These are phyloP conservation scores for Arthrobotrys entomopaga DNA, from an alignment of 2,329 filamentous ascomycete species.

Conservation along the genomic window DNA sequence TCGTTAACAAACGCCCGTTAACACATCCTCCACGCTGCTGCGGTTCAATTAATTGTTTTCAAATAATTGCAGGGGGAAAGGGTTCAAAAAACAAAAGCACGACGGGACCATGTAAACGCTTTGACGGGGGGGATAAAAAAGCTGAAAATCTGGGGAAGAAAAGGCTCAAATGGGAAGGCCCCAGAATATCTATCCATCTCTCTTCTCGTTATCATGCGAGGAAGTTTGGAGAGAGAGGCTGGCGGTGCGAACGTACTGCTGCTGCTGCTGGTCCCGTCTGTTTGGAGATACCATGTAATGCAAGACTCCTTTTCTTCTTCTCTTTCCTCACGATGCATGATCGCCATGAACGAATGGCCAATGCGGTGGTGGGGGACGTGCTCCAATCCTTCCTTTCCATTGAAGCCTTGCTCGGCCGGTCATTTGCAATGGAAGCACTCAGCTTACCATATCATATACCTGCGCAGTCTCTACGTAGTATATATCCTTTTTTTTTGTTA, in stretches of 20 bases:
- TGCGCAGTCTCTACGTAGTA: conserved; percentile 21
- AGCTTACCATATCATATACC: conserved; percentile 23
- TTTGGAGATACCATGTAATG: conserved; percentile 26
- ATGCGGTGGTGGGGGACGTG: conserved; percentile 32
- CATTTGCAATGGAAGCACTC: no score
- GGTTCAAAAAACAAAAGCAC: conserved; percentile 14
- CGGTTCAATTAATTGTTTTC: neutral
- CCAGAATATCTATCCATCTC: conserved; percentile 15
- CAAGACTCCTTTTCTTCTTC: conserved; percentile 35
- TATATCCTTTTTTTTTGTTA: conserved; percentile 15
- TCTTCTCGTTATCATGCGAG: conserved; percentile 10
- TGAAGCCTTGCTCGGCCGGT: no score
- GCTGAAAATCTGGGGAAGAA: conserved; percentile 44
- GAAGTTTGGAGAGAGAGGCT: conserved; percentile 23
- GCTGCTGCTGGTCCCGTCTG: no score
- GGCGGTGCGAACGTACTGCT: conserved; percentile 28
- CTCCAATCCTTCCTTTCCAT: no score
- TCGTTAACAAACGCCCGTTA: no score
- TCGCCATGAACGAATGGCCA: conserved; percentile 5
- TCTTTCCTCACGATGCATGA: conserved; percentile 1
- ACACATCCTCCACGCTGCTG: neutral
- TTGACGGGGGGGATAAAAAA: conserved; percentile 23
- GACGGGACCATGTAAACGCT: conserved; percentile 19
- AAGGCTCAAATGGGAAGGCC: conserved; percentile 48
- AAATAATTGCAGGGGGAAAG: conserved; percentile 26